Evolutionary conservation across 495 filamentous ascomycete genomes (phyloP).

Genomic region (Lepidopterella palustris): DNA sequence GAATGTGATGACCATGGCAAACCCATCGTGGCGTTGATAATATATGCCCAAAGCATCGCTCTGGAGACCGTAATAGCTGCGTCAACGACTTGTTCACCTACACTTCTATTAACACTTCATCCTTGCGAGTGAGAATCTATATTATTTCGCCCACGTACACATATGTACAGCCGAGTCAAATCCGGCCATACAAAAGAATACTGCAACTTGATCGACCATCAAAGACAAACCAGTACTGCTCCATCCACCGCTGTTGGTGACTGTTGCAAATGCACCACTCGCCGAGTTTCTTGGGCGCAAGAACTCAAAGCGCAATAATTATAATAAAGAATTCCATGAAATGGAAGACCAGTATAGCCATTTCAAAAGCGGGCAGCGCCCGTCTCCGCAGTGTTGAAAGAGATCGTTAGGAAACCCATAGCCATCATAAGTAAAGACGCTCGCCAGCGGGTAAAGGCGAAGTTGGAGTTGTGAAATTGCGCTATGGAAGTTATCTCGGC

Average conservation of each 20-base stretch:
- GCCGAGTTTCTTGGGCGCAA: background rate
- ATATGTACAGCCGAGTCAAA: background rate
- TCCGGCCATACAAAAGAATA: background rate
- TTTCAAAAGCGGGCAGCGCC: no score
- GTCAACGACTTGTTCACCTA: background rate
- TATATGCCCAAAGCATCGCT: no score
- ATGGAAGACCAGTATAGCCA: no score
- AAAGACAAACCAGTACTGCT: background rate
- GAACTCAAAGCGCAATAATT: background rate
- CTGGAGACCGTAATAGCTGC: background rate
- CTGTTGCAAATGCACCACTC: background rate
- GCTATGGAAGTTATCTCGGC: no score
- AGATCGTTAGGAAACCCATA: no score
- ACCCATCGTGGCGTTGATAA: no score
- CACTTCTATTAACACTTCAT: background rate
- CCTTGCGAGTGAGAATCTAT: background rate
- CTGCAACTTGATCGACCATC: background rate
- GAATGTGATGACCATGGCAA: no score
- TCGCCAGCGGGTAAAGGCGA: no score
- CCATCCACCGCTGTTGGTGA: background rate
- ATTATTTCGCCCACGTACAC: background rate
- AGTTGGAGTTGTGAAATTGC: no score
- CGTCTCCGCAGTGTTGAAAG: no score
- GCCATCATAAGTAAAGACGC: no score
- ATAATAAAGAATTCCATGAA: background rate